Evolutionary conservation across 441 rosid genomes (phyloP).

Genomic region (Francoa sonchifolia): DNA sequence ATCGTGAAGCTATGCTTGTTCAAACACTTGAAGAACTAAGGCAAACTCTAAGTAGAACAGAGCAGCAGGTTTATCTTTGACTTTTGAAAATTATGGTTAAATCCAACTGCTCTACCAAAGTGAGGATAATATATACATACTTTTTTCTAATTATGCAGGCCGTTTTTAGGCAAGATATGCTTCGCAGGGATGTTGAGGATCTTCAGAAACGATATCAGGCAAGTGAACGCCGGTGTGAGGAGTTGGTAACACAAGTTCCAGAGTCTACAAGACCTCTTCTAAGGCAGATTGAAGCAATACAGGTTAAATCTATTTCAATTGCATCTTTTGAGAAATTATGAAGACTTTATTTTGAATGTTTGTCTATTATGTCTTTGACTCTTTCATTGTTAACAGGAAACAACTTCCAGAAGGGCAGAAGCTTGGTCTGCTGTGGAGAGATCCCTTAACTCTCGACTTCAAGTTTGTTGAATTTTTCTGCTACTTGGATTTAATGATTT

Average conservation of each 20-base stretch:
- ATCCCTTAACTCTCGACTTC: slow-evolving; percentile 71
- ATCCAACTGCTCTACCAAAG: slow-evolving; percentile 8
- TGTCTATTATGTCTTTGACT: neutral
- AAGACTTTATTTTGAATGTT: too few relatives aligned
- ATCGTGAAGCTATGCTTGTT: slow-evolving; percentile 87
- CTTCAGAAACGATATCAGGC: slow-evolving; percentile 95
- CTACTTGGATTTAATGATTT: neutral
- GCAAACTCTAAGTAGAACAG: slow-evolving; percentile 82
- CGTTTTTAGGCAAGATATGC: slow-evolving; percentile 70
- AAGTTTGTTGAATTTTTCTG: slow-evolving; percentile 36
- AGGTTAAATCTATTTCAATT: slow-evolving; percentile 34
- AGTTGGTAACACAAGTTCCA: slow-evolving; percentile 89
- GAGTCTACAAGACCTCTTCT: slow-evolving; percentile 96
- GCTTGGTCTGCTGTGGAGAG: slow-evolving; percentile 97
- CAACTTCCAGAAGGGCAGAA: slow-evolving; percentile 78
- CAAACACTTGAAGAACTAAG: slow-evolving; percentile 88
- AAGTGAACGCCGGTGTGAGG: slow-evolving; percentile 98
- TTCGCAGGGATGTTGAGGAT: slow-evolving; percentile 70
- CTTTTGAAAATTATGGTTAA: slow-evolving; percentile 9
- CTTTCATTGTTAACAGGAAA: slow-evolving; percentile 46
- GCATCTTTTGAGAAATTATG: slow-evolving; percentile 1
- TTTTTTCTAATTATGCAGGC: slow-evolving; percentile 37
- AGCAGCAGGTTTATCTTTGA: slow-evolving; percentile 65
- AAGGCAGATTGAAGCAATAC: slow-evolving; percentile 97
- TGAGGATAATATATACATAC: slow-evolving; percentile 3